Evolutionary conservation across 768 basidiomycete species (phyloP).

Genomic region (Hydnomerulius pinastri): DNA sequence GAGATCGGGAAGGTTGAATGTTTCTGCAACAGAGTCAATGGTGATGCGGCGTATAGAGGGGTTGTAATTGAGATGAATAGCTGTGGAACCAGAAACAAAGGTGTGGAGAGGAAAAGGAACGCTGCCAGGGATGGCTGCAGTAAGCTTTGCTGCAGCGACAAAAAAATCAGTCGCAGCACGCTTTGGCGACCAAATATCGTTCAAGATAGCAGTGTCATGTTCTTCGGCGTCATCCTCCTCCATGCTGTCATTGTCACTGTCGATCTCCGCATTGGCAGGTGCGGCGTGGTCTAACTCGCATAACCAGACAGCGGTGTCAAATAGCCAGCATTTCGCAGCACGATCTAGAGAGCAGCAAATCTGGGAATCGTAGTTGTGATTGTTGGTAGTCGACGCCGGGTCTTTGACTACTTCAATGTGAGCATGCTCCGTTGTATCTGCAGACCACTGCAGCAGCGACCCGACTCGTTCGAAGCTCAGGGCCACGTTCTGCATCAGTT

Average conservation of each 20-base stretch:
- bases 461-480: constrained; percentile 32
- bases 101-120: constrained; percentile 15
- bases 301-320: constrained; percentile 18
- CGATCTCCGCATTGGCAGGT: constrained; percentile 13
- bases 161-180: background rate
- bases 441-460: constrained; percentile 29
- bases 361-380: constrained; percentile 30
- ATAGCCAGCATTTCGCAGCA: constrained; percentile 29
- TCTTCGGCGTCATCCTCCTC: constrained; percentile 1
- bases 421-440: too few relatives aligned
- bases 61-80: constrained; percentile 27
- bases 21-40: constrained; percentile 23
- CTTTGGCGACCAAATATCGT: background rate
- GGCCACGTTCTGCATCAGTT: constrained; percentile 37
- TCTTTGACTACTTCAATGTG: constrained; percentile 37
- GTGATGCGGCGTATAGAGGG: constrained; percentile 18
- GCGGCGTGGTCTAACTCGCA: constrained; percentile 3
- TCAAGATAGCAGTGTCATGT: background rate
- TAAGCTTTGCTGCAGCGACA: background rate
- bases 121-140: background rate
- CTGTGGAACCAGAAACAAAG: constrained; percentile 13
- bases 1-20: constrained; percentile 31
- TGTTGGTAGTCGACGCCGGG: constrained; percentile 27
- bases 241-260: constrained; percentile 8
- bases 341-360: constrained; percentile 37